Evolutionary conservation across 768 basidiomycete species (phyloP), one percentile per base, ranked within the genome.

Genomic region (Auricularia sp.): DNA sequence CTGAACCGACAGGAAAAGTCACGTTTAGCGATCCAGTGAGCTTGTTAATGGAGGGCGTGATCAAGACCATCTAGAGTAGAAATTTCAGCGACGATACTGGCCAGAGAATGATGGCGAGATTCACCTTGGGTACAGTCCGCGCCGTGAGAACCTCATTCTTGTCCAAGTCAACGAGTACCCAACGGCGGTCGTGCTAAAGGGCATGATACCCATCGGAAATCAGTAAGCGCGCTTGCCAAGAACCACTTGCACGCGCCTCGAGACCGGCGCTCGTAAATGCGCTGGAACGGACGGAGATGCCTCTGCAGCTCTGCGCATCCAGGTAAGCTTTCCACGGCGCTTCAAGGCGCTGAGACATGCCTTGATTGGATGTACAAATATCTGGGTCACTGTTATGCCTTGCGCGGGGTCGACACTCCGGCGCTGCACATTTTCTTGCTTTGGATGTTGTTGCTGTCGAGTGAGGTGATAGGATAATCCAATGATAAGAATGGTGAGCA

Each of bases 261-360:
- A 91, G 72, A 34, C 89, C 88, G 67, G 84, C 77, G 14, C 79
- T 77, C 6, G 83, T 86, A 68, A 84, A 90, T 35, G 71, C 79
- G 7, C 80, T 81, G 53, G 77, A 77, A 61, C 78, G 75, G 1
- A 90, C 82, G 34, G 87, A 83, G 1, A 79, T 86, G 33, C 87
- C 89, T 61, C 81, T 82, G 69, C 89, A 90, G 68, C 88, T 90
- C 89, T 91, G 64, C 18, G 29, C 14, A 59, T 16, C 35, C 53
- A 47, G 33, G 36, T 18, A n/a, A 53, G 33, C 23, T 21, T 8
- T 5, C 16, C 29, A 33, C 10, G 21, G 10, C 8, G 14, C 36
- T n/a, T 63, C 2, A 21, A 33, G 3, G 18, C 53, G 51, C 43
- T 53, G 44, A 66, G 72, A 67, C 65, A 36, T 58, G 83, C 87